Percentiles rank a stretch among this genome's conserved stretches.
phyloP scores from a whole-genome alignment of 345 rosid genomes.

The Pugionium dolabratum region DNA sequence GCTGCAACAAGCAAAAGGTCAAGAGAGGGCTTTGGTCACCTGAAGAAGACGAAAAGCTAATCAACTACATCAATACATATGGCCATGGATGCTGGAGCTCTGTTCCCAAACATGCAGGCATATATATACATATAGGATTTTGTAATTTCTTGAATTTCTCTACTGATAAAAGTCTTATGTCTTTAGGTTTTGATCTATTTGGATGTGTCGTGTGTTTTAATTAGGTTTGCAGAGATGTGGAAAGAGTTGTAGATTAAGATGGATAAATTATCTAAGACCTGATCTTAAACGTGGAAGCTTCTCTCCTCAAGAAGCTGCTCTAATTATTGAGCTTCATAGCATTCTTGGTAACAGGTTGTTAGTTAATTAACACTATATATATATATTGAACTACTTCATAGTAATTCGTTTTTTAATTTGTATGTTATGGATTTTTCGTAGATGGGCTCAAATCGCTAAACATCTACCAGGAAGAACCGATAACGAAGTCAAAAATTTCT shows the following conservation, averaged over 20 bases:
- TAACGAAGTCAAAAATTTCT: slow-evolving; percentile 91
- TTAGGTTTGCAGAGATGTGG: slow-evolving; percentile 95
- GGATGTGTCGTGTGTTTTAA: slow-evolving; percentile 5
- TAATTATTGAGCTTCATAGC: slow-evolving; percentile 91
- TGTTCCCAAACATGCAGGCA: slow-evolving; percentile 93
- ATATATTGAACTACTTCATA: neutral
- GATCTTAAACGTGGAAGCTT: slow-evolving; percentile 96
- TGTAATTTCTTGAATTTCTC: slow-evolving; percentile 11
- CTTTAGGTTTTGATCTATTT: neutral
- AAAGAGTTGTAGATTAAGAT: slow-evolving; percentile 74
- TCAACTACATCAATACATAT: slow-evolving; percentile 77
- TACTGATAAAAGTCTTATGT: neutral
- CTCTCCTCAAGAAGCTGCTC: slow-evolving; percentile 90
- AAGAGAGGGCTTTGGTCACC: slow-evolving; percentile 99
- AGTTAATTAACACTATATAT: slow-evolving; percentile 10
- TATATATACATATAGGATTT: neutral
- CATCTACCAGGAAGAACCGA: slow-evolving; percentile 94
- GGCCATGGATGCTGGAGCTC: slow-evolving; percentile 99
- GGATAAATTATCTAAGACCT: slow-evolving; percentile 62
- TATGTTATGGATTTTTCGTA: slow-evolving; percentile 35
- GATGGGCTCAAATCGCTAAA: slow-evolving; percentile 93
- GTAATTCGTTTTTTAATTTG: neutral
- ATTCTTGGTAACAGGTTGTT: slow-evolving; percentile 88
- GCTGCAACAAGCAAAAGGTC: slow-evolving; percentile 98
- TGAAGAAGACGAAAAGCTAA: slow-evolving; percentile 96